Evolutionary conservation across 768 basidiomycete species (phyloP), one percentile per base, ranked within the genome.

Genomic region (Phaffia australis): DNA sequence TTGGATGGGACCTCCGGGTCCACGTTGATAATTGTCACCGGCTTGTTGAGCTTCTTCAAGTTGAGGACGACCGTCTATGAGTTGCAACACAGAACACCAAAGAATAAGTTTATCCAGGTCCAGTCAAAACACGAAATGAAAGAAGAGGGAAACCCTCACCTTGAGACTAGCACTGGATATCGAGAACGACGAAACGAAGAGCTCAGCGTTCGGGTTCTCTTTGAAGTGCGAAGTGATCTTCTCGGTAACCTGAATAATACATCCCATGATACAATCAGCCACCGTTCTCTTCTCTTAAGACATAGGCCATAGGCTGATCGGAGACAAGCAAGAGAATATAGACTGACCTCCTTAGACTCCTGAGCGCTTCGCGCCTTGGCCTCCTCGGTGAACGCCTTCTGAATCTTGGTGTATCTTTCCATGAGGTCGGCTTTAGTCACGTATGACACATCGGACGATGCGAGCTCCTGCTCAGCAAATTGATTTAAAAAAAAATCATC

Each of bases 401-500:
- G 85, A 62, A 89, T 80, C 42, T 78, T 78, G 15, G 80, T 80
- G 60, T 91, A 80, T 30, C 83, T 83, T 57, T 93, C 87, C 71
- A 84, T 86, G 67, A 99, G 79, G 62, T 85, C 81, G 1, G 84
- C 83, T 76, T 95, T 97, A 69, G 81, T 81, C 63, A 94, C 77
- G 47, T 93, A 81, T 0, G 93, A 93, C 50, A 98, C 92, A 73
- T 91, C 87, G 11, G 87, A 82, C 75, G 90, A 88, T 55, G 84
- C 85, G 48, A 98, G 83, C 77, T 91, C 89, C 93, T 97, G 72
- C 27, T 57, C n/a, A 63, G 59, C 29, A 30, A 35, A 25, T n/a
- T n/a, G 65, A n/a, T 19, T 8, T 9, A 56, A 56, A 47, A 57
- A 68, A 14, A 56, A n/a, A 46, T 60, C 50, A n/a, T 32, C 56